phyloP scores from a whole-genome alignment of 1,139 yeast species.

The Yamadazyma trypodendri region DNA sequence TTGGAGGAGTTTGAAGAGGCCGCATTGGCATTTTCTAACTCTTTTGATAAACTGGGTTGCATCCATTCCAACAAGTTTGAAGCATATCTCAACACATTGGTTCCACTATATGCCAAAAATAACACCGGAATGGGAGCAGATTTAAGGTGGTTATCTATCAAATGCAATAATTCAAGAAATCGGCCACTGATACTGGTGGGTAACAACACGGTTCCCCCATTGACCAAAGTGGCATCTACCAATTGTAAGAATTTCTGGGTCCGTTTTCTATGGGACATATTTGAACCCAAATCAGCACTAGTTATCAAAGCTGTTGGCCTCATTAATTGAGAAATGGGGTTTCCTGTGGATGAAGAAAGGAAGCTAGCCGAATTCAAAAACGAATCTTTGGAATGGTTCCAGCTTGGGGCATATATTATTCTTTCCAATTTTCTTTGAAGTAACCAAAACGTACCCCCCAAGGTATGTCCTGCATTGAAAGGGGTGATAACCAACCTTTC shows the following conservation, averaged over 20 bases:
- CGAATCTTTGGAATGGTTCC: conserved; percentile 93
- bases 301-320: conserved; percentile 88
- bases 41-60: conserved; percentile 74
- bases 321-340: conserved; percentile 60
- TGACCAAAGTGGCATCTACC: conserved; percentile 65
- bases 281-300: conserved; percentile 68
- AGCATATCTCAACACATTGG: conserved; percentile 77
- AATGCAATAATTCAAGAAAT: conserved; percentile 72
- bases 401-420: conserved; percentile 82
- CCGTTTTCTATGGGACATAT: conserved; percentile 63
- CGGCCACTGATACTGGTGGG: conserved; percentile 88
- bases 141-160: conserved; percentile 61
- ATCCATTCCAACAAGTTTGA: conserved; percentile 94
- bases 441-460: conserved; percentile 92
- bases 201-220: conserved; percentile 71
- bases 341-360: conserved; percentile 42
- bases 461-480: conserved; percentile 85
- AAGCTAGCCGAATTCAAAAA: conserved; percentile 82
- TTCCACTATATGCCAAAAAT: conserved; percentile 74
- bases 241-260: conserved; percentile 62
- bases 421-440: conserved; percentile 73
- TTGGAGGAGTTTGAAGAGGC: conserved; percentile 25
- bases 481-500: conserved; percentile 71
- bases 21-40: conserved; percentile 61
- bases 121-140: conserved; percentile 68